Conservation (phyloP, 1,284 basidiomycete genomes). For the Porodaedalea pini region DNA sequence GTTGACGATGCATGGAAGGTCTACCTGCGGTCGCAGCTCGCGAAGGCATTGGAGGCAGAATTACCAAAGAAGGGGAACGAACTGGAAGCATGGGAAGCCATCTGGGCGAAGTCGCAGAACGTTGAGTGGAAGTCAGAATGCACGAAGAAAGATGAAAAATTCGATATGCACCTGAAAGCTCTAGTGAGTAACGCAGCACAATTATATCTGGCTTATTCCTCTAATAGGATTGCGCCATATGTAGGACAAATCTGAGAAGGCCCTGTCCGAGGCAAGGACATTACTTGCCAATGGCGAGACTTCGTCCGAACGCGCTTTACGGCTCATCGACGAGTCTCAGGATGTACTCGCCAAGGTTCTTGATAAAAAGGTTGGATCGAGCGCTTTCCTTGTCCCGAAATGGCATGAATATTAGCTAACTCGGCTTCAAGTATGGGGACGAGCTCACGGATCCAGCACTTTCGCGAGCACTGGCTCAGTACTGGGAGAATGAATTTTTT, state of each 20-base stretch:
- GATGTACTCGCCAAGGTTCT: conserved; percentile 74
- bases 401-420: conserved; percentile 20
- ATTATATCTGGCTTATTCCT: not conserved
- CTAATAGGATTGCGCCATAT: not conserved
- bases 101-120: conserved; percentile 48
- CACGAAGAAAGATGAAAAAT: conserved; percentile 82
- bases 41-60: conserved; percentile 51
- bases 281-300: conserved; percentile 39
- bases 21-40: conserved; percentile 61
- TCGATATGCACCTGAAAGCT: conserved; percentile 79
- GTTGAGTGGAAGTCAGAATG: conserved; percentile 68
- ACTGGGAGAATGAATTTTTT: conserved; percentile 92
- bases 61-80: conserved; percentile 48
- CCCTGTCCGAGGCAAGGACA: conserved; percentile 43
- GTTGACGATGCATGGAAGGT: conserved; percentile 61
- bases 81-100: conserved; percentile 48
- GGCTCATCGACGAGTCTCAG: conserved; percentile 67
- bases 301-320: conserved; percentile 48
- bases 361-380: conserved; percentile 78
- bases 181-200: conserved; percentile 49
- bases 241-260: conserved; percentile 53
- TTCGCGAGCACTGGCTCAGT: conserved; percentile 79
- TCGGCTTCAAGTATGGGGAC: conserved; percentile 57
- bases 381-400: conserved; percentile 23
- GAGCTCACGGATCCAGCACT: conserved; percentile 87